A percentile compares a stretch with the other conserved stretches of the same genome.
Conservation (phyloP, 2,329 filamentous ascomycete species). For the Aspergillus ibericus region DNA sequence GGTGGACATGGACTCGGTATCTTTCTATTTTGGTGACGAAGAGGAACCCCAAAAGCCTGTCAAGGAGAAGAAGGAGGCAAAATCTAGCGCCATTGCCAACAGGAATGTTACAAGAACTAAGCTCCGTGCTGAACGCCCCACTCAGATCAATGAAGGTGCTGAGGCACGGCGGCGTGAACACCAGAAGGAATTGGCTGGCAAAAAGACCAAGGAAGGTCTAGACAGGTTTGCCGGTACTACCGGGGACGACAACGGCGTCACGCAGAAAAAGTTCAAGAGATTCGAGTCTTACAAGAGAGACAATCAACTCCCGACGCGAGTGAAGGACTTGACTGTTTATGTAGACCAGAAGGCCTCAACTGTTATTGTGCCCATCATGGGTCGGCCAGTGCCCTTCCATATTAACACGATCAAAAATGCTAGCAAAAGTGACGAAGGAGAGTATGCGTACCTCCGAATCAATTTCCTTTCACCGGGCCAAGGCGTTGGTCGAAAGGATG, state of each 20-base stretch:
- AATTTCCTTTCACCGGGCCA: constrained; percentile 97
- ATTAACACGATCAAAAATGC: constrained; percentile 99
- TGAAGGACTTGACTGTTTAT: constrained; percentile 83
- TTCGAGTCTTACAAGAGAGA: constrained; percentile 99
- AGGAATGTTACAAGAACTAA: constrained; percentile 96
- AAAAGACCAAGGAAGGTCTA: constrained; percentile 87
- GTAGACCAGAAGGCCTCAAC: constrained; percentile 89
- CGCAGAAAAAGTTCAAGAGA: constrained; percentile 97
- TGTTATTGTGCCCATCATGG: constrained; percentile 94
- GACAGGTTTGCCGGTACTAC: constrained; percentile 83
- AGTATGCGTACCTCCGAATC: constrained; percentile 90
- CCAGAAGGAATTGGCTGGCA: constrained; percentile 82
- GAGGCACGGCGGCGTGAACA: constrained; percentile 86
- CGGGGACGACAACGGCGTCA: constrained; percentile 80
- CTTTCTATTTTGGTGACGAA: constrained; percentile 98
- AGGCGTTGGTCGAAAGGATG: constrained; percentile 94
- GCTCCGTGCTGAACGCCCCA: constrained; percentile 83
- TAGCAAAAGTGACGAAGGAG: constrained; percentile 93
- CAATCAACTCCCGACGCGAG: constrained; percentile 80
- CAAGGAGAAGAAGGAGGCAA: constrained; percentile 77
- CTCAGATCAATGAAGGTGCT: constrained; percentile 83
- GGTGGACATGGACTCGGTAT: constrained; percentile 87
- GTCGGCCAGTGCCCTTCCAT: constrained; percentile 94
- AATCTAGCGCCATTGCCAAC: constrained; percentile 82
- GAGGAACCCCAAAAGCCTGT: constrained; percentile 77